phyloP scores from a whole-genome alignment of 2,329 filamentous ascomycete genomes.

The Aspergillus eucalypticola region DNA sequence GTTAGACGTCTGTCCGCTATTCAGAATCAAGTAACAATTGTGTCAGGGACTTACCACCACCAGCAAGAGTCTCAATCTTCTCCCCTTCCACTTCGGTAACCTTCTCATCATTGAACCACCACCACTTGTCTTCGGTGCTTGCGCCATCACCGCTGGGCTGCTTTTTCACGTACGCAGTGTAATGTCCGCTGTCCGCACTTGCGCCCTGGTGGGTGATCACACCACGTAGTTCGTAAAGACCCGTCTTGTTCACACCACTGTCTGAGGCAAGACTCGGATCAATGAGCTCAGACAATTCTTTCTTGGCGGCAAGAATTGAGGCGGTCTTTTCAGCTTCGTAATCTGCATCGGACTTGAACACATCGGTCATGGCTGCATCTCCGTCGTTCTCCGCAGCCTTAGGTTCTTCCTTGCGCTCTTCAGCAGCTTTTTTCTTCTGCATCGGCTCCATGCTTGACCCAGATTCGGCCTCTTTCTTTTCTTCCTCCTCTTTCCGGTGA shows the following conservation, averaged over 20 bases:
- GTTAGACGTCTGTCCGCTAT: constrained; percentile 18
- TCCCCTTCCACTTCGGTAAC: constrained; percentile 88
- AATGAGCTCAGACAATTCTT: constrained; percentile 79
- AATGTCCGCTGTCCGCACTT: constrained; percentile 95
- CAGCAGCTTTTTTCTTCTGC: constrained; percentile 51
- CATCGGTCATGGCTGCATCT: constrained; percentile 70
- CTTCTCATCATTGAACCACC: constrained; percentile 99
- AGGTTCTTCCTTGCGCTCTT: constrained; percentile 53
- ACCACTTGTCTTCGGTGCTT: constrained; percentile 90
- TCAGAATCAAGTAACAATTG: not conserved
- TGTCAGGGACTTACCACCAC: constrained; percentile 65
- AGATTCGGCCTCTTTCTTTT: constrained; percentile 40
- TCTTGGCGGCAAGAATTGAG: constrained; percentile 76
- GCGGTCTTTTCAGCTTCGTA: constrained; percentile 82
- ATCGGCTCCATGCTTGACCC: constrained; percentile 40
- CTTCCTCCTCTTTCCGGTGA: constrained; percentile 57
- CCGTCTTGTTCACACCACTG: constrained; percentile 85
- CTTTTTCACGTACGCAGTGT: constrained; percentile 98
- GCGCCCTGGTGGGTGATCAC: constrained; percentile 96
- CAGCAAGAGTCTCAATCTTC: constrained; percentile 85
- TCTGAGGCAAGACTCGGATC: constrained; percentile 73
- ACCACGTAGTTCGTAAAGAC: constrained; percentile 89
- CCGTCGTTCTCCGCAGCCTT: constrained; percentile 59
- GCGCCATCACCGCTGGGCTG: constrained; percentile 70
- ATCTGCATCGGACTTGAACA: constrained; percentile 91